These are phyloP conservation scores for Nannochloris sp. DNA, from an alignment of 139 green algal genomes.

Conservation along the genomic window DNA sequence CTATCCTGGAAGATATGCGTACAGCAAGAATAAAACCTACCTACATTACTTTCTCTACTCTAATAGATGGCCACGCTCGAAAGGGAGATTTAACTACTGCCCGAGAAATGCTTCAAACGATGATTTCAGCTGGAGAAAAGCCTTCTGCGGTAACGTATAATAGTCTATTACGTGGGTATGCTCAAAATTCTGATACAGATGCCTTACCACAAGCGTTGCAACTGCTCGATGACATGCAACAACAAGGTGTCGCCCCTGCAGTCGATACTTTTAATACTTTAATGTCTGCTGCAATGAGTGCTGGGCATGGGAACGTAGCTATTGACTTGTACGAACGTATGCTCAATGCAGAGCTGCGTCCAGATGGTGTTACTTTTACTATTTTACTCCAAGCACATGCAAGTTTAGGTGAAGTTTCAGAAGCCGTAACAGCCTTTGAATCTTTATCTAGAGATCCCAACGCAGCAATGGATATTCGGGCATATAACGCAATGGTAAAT, in stretches of 20 bases:
- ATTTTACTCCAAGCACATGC: constrained; percentile 17
- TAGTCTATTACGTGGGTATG: constrained; percentile 74
- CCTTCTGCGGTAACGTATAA: constrained; percentile 75
- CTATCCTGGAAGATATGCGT: constrained; percentile 30
- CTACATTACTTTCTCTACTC: constrained; percentile 55
- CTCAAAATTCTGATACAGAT: constrained; percentile 33
- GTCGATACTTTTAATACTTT: constrained; percentile 40
- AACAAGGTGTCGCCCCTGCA: background rate
- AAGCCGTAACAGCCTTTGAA: constrained; percentile 33
- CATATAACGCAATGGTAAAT: constrained; percentile 42
- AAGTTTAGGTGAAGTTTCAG: background rate
- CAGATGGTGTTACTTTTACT: constrained; percentile 33
- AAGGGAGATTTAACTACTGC: constrained; percentile 57
- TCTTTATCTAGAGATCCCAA: constrained; percentile 27
- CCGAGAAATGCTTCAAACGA: constrained; percentile 16
- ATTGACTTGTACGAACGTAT: constrained; percentile 18
- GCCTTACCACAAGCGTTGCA: background rate
- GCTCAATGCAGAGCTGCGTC: background rate
- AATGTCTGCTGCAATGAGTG: constrained; percentile 28
- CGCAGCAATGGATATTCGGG: constrained; percentile 28
- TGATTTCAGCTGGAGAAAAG: constrained; percentile 43
- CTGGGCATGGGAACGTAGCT: constrained; percentile 13
- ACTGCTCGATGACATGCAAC: constrained; percentile 13
- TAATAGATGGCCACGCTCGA: constrained; percentile 65
- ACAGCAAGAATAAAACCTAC: constrained; percentile 18